phyloP scores from a whole-genome alignment of 352 stramenopile genomes.

The Phytopythium mirpurense region DNA sequence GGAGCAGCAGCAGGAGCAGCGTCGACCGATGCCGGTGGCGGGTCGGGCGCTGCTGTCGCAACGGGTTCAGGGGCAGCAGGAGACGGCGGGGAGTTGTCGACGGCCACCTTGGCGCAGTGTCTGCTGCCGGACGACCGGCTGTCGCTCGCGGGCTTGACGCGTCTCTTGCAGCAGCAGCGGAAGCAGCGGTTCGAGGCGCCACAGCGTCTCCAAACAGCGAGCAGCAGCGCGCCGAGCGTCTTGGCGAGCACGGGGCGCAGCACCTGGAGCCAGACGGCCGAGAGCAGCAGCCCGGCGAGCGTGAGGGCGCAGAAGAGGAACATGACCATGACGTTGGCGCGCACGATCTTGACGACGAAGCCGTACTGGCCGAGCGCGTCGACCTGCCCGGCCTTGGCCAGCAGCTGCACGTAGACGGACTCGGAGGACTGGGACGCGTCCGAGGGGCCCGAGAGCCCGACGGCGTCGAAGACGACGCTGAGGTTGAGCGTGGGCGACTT shows the following conservation, averaged over 20 bases:
- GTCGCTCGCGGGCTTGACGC: conserved; percentile 1
- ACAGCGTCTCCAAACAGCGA: conserved; percentile 25
- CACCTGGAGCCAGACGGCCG: conserved; percentile 42
- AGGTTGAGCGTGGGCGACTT: conserved; percentile 45
- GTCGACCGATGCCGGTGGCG: no score
- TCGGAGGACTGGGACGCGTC: conserved; percentile 24
- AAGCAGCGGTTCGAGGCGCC: conserved; percentile 13
- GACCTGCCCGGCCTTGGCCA: conserved; percentile 32
- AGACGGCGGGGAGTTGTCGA: conserved; percentile 16
- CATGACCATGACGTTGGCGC: conserved; percentile 67
- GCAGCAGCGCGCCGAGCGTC: conserved; percentile 30
- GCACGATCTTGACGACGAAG: conserved; percentile 67
- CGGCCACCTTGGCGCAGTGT: conserved; percentile 31
- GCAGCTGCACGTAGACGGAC: conserved; percentile 38
- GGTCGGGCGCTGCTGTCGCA: no score
- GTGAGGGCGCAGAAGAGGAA: conserved; percentile 59
- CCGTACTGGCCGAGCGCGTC: conserved; percentile 45
- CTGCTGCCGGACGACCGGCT: not conserved
- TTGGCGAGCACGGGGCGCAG: conserved; percentile 42
- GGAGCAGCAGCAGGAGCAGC: not conserved
- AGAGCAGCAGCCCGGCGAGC: conserved; percentile 49
- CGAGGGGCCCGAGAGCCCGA: conserved; percentile 20
- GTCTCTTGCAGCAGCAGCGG: conserved; percentile 16
- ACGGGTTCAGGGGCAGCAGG: no score
- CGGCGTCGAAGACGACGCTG: conserved; percentile 24